Base-by-base conservation (phyloP, 768 basidiomycete genomes). In the Macrolepiota albuminosa region DNA sequence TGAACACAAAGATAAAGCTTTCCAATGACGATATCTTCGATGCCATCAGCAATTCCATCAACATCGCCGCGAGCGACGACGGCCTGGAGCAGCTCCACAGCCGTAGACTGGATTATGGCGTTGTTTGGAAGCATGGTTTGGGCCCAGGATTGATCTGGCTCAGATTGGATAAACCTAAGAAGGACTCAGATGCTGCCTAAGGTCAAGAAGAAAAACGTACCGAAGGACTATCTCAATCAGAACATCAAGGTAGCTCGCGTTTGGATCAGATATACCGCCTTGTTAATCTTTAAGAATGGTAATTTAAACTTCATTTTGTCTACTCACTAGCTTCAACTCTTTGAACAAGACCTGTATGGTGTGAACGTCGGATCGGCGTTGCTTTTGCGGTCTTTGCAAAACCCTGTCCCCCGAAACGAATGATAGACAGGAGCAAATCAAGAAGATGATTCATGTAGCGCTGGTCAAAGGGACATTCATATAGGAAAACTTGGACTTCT, bases 331-430 rank as follows among this genome's bases (percentile, higher is more conserved):
- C 64, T 62, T 85, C 81, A 14, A 89, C 78, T 63, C 90, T 79
- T 59, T 84, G 77, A 9, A 85, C 66, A 9, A 98, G 73, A 3
- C 79, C 85, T 6, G 77, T 61, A 68, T 93, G 84, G 42, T 84
- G 76, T 4, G 91, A 86, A 36, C 87, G 83, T 61, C 81, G 84
- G 56, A 94, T 75, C 11, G 76, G 73, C 1, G 86, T 84, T 13
- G 79, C 78, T 56, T 88, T 82, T 0, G 91, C 87, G 2, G 87
- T 81, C 66, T 90, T 90, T 49, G 85, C 80, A 68, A 97, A 89
- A 0, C 91, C 93, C 71, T 93, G 91, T 2, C 95, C 95, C 1
- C 95, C 95, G 68, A 95, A 95, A 39, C 86, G 84, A 56, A 91
- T 83, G 11, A 97, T 78, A 0, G 86, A 86, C 11, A 92, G 76